Evolutionary conservation across 2,329 filamentous ascomycete species (phyloP).

Genomic region (Phialocephala sp.): DNA sequence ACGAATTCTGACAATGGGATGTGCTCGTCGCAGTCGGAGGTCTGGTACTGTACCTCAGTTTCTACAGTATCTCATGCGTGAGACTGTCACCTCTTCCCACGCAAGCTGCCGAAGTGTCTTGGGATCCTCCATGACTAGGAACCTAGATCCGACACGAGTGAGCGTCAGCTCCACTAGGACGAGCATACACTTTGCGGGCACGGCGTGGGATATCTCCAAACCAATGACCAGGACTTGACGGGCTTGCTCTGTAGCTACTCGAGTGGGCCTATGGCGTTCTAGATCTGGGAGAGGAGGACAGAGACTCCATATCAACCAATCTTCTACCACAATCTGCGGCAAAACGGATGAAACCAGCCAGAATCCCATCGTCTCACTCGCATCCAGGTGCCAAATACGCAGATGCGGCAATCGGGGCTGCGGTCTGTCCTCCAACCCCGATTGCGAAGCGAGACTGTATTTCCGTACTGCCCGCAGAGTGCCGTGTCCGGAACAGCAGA

Average conservation of each 20-base stretch:
- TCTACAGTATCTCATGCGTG: not conserved
- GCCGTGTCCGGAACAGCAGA: constrained; percentile 1
- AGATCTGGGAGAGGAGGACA: not conserved
- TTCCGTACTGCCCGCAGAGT: not conserved
- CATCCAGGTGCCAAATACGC: constrained; percentile 2
- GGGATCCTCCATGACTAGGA: not conserved
- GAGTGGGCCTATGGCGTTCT: constrained; percentile 3
- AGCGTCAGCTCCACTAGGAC: not conserved
- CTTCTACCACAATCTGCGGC: constrained; percentile 4
- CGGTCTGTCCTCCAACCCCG: not conserved
- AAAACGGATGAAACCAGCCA: constrained; percentile 12
- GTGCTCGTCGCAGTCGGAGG: not conserved
- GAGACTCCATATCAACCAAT: constrained; percentile 2
- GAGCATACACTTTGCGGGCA: not conserved
- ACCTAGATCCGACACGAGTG: too few species aligned
- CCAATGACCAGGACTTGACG: not conserved
- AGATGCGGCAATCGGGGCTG: not conserved
- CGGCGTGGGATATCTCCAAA: not conserved
- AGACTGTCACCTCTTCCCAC: constrained; percentile 1
- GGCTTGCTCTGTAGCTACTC: not conserved
- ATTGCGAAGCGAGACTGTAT: not conserved
- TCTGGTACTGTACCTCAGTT: constrained; percentile 1
- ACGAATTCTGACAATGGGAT: constrained; percentile 5
- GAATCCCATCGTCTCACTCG: not conserved
- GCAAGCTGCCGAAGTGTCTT: not conserved